phyloP scores from a whole-genome alignment of 2,329 filamentous ascomycete genomes.

The Scytalidium lignicola region DNA sequence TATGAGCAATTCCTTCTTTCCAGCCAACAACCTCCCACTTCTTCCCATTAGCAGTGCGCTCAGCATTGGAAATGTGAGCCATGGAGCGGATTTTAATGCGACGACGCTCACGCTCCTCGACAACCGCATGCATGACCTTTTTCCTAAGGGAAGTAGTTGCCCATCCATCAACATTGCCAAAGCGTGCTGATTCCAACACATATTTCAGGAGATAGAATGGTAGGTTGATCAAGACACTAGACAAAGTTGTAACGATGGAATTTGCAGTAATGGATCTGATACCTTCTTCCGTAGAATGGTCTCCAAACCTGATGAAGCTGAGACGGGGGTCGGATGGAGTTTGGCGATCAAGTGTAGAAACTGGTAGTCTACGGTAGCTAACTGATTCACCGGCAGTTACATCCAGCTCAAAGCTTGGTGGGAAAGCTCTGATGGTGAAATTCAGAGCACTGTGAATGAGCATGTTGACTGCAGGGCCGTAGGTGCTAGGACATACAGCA shows the following conservation, averaged over 20 bases:
- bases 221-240: constrained; percentile 63
- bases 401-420: constrained; percentile 55
- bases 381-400: constrained; percentile 38
- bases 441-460: constrained; percentile 51
- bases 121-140: constrained; percentile 43
- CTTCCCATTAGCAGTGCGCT: constrained; percentile 19
- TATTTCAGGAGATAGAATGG: constrained; percentile 63
- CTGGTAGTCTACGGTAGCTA: constrained; percentile 42
- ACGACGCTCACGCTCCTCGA: constrained; percentile 53
- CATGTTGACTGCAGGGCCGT: constrained; percentile 48
- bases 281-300: constrained; percentile 39
- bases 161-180: constrained; percentile 48
- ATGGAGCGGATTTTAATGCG: constrained; percentile 30
- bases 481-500: constrained; percentile 35
- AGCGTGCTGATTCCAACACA: constrained; percentile 55
- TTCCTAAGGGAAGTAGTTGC: constrained; percentile 40
- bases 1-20: constrained; percentile 24
- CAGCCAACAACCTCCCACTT: constrained; percentile 28
- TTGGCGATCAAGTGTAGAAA: constrained; percentile 17
- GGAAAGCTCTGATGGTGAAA: constrained; percentile 57
- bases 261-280: constrained; percentile 24
- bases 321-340: constrained; percentile 46
- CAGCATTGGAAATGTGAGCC: constrained; percentile 18
- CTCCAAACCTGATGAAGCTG: constrained; percentile 66
- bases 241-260: constrained; percentile 43